A percentile compares a stretch with the other conserved stretches of the same genome.
phyloP scores from a whole-genome alignment of 1,139 yeast genomes.

The Pneumocystis sp. region DNA sequence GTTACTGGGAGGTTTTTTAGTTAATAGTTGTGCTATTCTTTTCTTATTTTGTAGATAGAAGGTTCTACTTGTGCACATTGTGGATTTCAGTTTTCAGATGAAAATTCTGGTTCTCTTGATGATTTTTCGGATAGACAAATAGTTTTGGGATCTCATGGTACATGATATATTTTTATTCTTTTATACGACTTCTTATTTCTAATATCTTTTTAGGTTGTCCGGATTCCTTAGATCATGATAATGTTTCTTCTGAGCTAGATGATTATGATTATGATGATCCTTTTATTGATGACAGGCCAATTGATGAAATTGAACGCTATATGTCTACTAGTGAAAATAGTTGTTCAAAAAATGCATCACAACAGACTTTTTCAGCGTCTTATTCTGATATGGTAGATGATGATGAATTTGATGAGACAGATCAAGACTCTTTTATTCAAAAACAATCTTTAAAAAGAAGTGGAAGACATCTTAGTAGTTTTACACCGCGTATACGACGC shows the following conservation, averaged over 20 bases:
- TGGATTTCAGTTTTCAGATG: slow-evolving; percentile 3
- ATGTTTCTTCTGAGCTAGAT: slow-evolving; percentile 1
- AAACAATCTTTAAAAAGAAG: background rate
- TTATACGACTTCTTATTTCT: background rate
- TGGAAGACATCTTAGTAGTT: background rate
- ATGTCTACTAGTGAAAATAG: background rate
- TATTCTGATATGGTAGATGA: background rate
- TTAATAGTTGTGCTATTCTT: background rate
- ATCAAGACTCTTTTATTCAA: background rate
- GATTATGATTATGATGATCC: slow-evolving; percentile 6
- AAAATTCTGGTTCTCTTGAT: background rate
- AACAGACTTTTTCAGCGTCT: background rate
- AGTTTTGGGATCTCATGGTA: background rate
- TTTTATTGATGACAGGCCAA: slow-evolving; percentile 3
- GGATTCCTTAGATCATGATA: background rate
- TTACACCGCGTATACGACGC: too few species aligned
- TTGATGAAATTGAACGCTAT: background rate
- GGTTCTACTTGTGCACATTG: slow-evolving; percentile 1
- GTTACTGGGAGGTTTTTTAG: slow-evolving; percentile 8
- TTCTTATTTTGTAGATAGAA: background rate
- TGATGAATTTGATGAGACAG: background rate
- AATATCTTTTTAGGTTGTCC: background rate
- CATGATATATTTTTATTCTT: background rate
- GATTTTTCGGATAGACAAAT: background rate
- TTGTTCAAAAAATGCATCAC: background rate